Evolutionary conservation across 2,329 filamentous ascomycete genomes (phyloP).

Genomic region (Penicillium sp.): DNA sequence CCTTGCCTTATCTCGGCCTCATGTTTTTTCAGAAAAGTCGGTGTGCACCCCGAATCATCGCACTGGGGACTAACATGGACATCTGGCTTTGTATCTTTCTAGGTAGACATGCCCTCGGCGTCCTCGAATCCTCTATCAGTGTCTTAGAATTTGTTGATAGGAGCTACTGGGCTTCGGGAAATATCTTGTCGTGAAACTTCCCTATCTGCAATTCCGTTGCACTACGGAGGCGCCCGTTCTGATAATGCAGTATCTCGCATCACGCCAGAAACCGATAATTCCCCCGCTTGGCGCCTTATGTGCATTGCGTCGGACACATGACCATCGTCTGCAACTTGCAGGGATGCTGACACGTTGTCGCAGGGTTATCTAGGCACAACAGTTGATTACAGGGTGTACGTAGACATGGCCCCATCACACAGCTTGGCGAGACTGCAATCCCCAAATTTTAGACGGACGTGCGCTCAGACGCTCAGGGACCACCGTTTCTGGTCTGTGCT

Average conservation of each 20-base stretch:
- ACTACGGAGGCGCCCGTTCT: neutral
- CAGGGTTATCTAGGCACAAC: neutral
- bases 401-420: slow-evolving; percentile 3
- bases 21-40: neutral
- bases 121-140: neutral
- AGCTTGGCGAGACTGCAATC: neutral
- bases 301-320: slow-evolving; percentile 20
- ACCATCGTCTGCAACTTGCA: slow-evolving; percentile 14
- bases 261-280: slow-evolving; percentile 5
- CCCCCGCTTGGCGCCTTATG: neutral
- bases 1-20: neutral
- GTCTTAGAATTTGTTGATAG: neutral
- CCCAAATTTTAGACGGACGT: neutral
- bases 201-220: neutral
- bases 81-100: neutral
- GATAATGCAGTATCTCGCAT: slow-evolving; percentile 19
- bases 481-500: slow-evolving; percentile 10
- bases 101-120: neutral
- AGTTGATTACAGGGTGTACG: slow-evolving; percentile 4
- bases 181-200: neutral
- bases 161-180: neutral
- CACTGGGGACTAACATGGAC: neutral
- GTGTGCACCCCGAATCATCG: neutral
- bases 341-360: slow-evolving; percentile 13
- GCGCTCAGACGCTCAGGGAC: slow-evolving; percentile 13